These are phyloP conservation scores for Aspergillus haitiensis DNA, from an alignment of 495 filamentous ascomycete genomes.

Conservation along the genomic window DNA sequence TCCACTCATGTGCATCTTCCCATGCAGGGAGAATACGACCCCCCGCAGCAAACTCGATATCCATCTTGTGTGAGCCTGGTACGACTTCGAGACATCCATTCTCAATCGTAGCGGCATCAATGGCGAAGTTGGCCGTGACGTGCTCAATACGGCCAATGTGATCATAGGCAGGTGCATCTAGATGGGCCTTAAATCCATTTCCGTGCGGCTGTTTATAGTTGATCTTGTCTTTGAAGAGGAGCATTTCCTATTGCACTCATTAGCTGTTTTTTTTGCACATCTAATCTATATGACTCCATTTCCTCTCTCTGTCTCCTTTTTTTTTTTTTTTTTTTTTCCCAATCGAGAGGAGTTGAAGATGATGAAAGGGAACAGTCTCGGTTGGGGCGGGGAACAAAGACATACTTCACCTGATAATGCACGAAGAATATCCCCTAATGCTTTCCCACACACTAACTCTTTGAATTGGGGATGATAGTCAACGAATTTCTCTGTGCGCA, in stretches of 20 bases:
- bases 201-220: slow-evolving; percentile 43
- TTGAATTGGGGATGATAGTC: slow-evolving; percentile 41
- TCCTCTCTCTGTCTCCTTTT: neutral
- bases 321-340: neutral
- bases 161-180: slow-evolving; percentile 46
- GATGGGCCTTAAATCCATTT: slow-evolving; percentile 44
- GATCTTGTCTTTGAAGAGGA: slow-evolving; percentile 50
- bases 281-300: neutral
- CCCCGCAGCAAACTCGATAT: slow-evolving; percentile 32
- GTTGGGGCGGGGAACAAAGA: neutral
- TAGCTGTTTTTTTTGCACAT: no score
- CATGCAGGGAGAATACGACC: slow-evolving; percentile 38
- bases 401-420: neutral
- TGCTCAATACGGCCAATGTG: slow-evolving; percentile 47
- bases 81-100: slow-evolving; percentile 48
- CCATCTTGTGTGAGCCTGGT: slow-evolving; percentile 41
- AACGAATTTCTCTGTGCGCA: slow-evolving; percentile 47
- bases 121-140: slow-evolving; percentile 42
- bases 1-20: slow-evolving; percentile 39
- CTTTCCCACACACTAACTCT: slow-evolving; percentile 34
- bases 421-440: slow-evolving; percentile 33
- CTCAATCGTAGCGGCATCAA: slow-evolving; percentile 39
- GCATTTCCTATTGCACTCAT: slow-evolving; percentile 33
- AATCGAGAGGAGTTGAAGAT: neutral
- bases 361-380: neutral